A percentile compares a stretch with the other conserved stretches of the same genome.
Conservation (phyloP, 208 protist species). For the Tritrichomonas musculus region DNA sequence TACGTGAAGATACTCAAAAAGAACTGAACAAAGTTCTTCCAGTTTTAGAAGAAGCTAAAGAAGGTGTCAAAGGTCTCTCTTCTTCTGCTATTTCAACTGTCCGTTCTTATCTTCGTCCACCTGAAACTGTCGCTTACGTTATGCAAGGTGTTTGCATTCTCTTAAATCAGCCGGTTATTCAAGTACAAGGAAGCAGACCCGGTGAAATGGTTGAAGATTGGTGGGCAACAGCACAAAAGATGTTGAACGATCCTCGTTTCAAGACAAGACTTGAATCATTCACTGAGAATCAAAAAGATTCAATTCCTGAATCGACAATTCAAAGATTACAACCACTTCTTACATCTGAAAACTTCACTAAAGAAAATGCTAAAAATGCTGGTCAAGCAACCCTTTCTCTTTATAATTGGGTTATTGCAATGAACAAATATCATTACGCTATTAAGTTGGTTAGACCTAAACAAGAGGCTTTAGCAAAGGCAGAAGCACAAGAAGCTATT, state of each 20-base stretch:
- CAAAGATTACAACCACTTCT: not conserved
- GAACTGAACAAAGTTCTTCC: constrained; percentile 84
- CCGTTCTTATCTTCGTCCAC: constrained; percentile 79
- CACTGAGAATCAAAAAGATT: constrained; percentile 76
- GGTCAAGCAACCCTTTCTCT: constrained; percentile 90
- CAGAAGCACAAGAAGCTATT: constrained; percentile 75
- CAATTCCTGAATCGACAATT: constrained; percentile 48
- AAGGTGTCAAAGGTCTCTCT: constrained; percentile 75
- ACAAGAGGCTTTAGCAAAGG: constrained; percentile 67
- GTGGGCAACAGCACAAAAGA: constrained; percentile 37
- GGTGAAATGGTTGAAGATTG: constrained; percentile 54
- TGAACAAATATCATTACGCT: constrained; percentile 85
- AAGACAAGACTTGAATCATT: constrained; percentile 75
- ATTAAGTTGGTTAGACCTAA: constrained; percentile 70
- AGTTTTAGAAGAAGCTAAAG: constrained; percentile 73
- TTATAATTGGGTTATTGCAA: constrained; percentile 92
- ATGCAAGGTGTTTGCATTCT: constrained; percentile 90
- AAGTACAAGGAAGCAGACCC: constrained; percentile 42
- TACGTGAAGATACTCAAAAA: constrained; percentile 72
- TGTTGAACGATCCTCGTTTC: not conserved
- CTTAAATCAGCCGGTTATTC: constrained; percentile 65
- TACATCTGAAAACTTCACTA: not conserved
- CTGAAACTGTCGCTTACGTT: constrained; percentile 76
- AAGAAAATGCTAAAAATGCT: constrained; percentile 59
- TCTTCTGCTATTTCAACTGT: constrained; percentile 83